phyloP scores from a whole-genome alignment of 495 filamentous ascomycete species.

The Aspergillus affinis region DNA sequence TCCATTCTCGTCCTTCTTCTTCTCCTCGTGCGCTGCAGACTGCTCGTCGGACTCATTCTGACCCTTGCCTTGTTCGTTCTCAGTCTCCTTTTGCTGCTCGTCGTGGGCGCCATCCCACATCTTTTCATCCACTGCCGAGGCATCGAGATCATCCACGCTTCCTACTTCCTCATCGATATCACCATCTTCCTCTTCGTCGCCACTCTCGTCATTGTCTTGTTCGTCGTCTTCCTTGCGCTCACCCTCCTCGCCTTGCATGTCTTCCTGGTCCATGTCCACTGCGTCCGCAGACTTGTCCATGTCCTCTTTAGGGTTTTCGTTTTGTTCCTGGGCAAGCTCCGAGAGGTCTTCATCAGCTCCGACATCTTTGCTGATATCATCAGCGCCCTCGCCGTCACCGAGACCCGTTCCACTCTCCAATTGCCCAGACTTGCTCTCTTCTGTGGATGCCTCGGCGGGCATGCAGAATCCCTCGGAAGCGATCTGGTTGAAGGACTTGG shows the following conservation, averaged over 20 bases:
- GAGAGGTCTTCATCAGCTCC: slow-evolving; percentile 88
- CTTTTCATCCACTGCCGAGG: slow-evolving; percentile 91
- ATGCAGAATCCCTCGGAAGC: slow-evolving; percentile 86
- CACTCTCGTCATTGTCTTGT: slow-evolving; percentile 62
- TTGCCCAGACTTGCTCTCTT: slow-evolving; percentile 65
- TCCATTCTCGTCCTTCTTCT: slow-evolving; percentile 52
- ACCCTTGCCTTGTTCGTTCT: slow-evolving; percentile 69
- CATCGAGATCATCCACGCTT: slow-evolving; percentile 84
- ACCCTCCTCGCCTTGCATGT: slow-evolving; percentile 54
- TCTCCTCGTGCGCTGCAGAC: slow-evolving; percentile 57
- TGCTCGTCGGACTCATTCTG: slow-evolving; percentile 63
- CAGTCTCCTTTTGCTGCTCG: slow-evolving; percentile 77
- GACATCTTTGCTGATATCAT: slow-evolving; percentile 97
- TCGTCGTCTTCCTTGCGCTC: slow-evolving; percentile 65
- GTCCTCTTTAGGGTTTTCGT: slow-evolving; percentile 61
- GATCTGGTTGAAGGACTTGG: slow-evolving; percentile 72
- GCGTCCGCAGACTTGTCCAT: slow-evolving; percentile 73
- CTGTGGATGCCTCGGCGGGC: slow-evolving; percentile 72
- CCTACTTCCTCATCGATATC: slow-evolving; percentile 87
- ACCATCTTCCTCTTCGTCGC: slow-evolving; percentile 60
- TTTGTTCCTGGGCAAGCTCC: slow-evolving; percentile 77
- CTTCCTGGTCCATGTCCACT: slow-evolving; percentile 92
- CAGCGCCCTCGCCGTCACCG: slow-evolving; percentile 91
- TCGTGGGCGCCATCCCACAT: slow-evolving; percentile 89
- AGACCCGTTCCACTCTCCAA: slow-evolving; percentile 92